These are phyloP conservation scores for Plenodomus biglobosus DNA, from an alignment of 2,329 filamentous ascomycete genomes.

Conservation along the genomic window DNA sequence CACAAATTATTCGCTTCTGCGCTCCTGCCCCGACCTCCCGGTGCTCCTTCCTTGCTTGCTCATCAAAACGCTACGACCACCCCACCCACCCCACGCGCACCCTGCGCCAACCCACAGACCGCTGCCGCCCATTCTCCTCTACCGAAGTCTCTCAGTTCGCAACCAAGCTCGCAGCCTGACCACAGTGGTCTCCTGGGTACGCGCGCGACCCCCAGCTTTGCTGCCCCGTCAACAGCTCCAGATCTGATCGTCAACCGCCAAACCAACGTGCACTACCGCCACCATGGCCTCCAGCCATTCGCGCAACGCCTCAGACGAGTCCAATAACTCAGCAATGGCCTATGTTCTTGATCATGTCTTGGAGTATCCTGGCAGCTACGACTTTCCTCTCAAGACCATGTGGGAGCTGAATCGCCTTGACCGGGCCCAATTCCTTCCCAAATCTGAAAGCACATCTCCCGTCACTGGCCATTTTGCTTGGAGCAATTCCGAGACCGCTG, in stretches of 20 bases:
- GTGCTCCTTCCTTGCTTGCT: slow-evolving; percentile 12
- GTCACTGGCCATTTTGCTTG: slow-evolving; percentile 32
- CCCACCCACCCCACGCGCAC: slow-evolving; percentile 24
- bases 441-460: slow-evolving; percentile 42
- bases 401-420: slow-evolving; percentile 66
- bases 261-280: slow-evolving; percentile 2
- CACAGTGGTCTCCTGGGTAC: background rate
- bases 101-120: slow-evolving; percentile 17
- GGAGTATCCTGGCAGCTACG: slow-evolving; percentile 63
- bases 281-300: slow-evolving; percentile 41
- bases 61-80: slow-evolving; percentile 14
- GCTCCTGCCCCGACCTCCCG: slow-evolving; percentile 8
- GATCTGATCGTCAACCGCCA: no score
- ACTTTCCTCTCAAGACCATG: slow-evolving; percentile 68
- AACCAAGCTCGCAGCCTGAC: slow-evolving; percentile 3
- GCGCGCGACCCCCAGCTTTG: background rate
- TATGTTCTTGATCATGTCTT: slow-evolving; percentile 53
- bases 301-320: slow-evolving; percentile 43
- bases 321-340: slow-evolving; percentile 33
- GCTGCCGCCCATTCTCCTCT: background rate
- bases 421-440: slow-evolving; percentile 46
- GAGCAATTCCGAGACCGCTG: slow-evolving; percentile 40
- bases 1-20: background rate
- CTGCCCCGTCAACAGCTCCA: slow-evolving; percentile 2
- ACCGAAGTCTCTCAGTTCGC: slow-evolving; percentile 1